phyloP scores from a whole-genome alignment of 2,329 filamentous ascomycete species.

The Cladosporium sphaerospermum region DNA sequence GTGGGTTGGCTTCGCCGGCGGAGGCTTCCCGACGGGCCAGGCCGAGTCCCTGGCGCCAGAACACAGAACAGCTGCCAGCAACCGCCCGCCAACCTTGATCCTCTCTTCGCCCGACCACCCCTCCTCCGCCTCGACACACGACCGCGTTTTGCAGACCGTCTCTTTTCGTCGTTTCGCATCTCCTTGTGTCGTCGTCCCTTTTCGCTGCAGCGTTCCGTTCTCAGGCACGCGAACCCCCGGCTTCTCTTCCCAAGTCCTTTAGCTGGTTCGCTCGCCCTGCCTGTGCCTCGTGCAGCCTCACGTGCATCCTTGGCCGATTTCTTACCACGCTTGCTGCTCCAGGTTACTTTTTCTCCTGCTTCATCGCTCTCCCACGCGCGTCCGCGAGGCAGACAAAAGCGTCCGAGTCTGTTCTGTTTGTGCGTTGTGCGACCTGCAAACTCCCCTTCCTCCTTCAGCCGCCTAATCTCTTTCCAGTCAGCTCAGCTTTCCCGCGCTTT shows the following conservation, averaged over 20 bases:
- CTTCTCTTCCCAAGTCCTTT: neutral
- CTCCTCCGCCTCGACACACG: neutral
- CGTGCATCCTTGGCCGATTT: neutral
- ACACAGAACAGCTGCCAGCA: neutral
- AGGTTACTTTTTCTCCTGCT: too few relatives aligned
- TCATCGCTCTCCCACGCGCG: neutral
- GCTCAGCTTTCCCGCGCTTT: conserved; percentile 8
- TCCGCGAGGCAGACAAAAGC: neutral
- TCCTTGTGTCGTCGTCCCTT: conserved; percentile 10
- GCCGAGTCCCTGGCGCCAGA: neutral
- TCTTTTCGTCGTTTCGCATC: conserved; percentile 7
- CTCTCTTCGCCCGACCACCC: neutral
- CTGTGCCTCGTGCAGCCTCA: neutral
- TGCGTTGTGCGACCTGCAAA: neutral
- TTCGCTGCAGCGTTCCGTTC: conserved; percentile 3
- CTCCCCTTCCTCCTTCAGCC: neutral
- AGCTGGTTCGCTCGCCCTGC: conserved; percentile 6
- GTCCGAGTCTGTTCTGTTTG: conserved; percentile 6
- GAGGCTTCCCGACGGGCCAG: too few relatives aligned
- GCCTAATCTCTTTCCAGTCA: conserved; percentile 9
- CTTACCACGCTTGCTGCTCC: too few relatives aligned
- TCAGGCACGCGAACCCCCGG: neutral
- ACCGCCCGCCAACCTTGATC: neutral
- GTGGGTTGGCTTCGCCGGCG: too few relatives aligned
- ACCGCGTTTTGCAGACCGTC: neutral